These are phyloP conservation scores for Coprinopsis marcescibilis DNA, from an alignment of 768 basidiomycete genomes.

Conservation along the genomic window DNA sequence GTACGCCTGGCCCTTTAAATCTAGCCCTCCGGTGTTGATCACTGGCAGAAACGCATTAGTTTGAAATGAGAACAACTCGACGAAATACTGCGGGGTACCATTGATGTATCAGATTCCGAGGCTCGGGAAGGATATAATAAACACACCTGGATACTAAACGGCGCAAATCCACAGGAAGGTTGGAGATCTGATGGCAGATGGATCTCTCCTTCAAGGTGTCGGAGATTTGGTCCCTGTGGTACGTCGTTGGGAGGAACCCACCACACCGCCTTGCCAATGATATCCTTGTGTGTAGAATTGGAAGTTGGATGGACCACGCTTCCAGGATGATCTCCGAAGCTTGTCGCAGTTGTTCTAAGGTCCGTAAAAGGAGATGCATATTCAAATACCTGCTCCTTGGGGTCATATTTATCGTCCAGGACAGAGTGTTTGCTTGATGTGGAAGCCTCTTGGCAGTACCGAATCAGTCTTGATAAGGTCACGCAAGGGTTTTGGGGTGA, in stretches of 20 bases:
- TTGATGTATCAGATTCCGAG: too few relatives aligned
- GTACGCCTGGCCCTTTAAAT: too few relatives aligned
- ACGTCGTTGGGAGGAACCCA: not conserved
- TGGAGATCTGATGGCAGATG: slow-evolving; percentile 12
- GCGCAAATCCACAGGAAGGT: slow-evolving; percentile 13
- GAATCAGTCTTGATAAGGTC: slow-evolving; percentile 16
- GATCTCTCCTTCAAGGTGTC: slow-evolving; percentile 16
- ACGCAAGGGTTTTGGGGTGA: slow-evolving; percentile 15
- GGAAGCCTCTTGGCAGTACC: not conserved
- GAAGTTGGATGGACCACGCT: too few relatives aligned
- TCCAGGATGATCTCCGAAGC: too few relatives aligned
- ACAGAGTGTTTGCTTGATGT: too few relatives aligned
- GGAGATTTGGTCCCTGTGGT: not conserved
- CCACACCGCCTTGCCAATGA: not conserved
- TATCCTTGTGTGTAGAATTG: not conserved
- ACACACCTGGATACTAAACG: slow-evolving; percentile 15
- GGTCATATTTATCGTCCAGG: not conserved
- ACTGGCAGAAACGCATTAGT: too few relatives aligned
- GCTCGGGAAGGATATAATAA: not conserved
- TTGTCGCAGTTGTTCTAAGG: too few relatives aligned
- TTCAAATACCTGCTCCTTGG: not conserved
- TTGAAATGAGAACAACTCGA: not conserved
- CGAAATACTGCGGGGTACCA: not conserved
- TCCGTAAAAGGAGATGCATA: too few relatives aligned
- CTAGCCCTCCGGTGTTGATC: too few relatives aligned